Conservation (phyloP, 495 filamentous ascomycete genomes). For the Neurospora discreta region DNA sequence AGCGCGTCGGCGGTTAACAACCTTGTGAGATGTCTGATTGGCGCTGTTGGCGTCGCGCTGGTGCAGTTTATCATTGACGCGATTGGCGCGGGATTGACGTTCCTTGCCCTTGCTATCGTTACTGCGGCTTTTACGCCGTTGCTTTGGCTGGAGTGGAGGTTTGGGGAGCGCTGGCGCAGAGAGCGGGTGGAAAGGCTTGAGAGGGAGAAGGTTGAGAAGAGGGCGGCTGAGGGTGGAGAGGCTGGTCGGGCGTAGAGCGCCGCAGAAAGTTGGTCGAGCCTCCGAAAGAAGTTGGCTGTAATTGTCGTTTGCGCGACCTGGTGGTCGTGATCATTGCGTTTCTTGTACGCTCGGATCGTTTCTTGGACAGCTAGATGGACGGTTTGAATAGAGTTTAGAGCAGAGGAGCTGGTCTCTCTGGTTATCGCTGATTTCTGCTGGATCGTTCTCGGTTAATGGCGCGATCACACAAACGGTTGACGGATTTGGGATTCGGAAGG, state of each 20-base stretch:
- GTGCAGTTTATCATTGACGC: constrained; percentile 47
- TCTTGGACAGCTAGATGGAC: background rate
- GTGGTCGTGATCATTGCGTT: background rate
- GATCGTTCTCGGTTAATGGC: background rate
- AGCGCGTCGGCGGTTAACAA: constrained; percentile 58
- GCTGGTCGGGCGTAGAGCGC: background rate
- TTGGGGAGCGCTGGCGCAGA: constrained; percentile 20
- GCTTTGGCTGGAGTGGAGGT: constrained; percentile 24
- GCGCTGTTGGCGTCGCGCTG: constrained; percentile 50
- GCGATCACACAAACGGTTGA: background rate
- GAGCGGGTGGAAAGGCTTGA: constrained; percentile 10
- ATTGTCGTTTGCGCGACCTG: too few species aligned
- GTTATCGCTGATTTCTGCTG: background rate
- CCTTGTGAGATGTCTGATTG: constrained; percentile 48
- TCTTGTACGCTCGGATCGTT: background rate
- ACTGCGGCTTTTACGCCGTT: constrained; percentile 36
- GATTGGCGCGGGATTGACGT: constrained; percentile 52
- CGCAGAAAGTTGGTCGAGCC: background rate
- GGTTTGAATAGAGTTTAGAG: background rate
- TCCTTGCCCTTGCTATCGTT: constrained; percentile 44
- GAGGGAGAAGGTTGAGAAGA: constrained; percentile 3
- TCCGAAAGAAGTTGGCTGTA: background rate
- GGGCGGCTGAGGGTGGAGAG: background rate
- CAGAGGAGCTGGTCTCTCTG: background rate
- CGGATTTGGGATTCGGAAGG: background rate